phyloP scores from a whole-genome alignment of 192 early-diverging fungal genomes.

The Entomortierella beljakovae region DNA sequence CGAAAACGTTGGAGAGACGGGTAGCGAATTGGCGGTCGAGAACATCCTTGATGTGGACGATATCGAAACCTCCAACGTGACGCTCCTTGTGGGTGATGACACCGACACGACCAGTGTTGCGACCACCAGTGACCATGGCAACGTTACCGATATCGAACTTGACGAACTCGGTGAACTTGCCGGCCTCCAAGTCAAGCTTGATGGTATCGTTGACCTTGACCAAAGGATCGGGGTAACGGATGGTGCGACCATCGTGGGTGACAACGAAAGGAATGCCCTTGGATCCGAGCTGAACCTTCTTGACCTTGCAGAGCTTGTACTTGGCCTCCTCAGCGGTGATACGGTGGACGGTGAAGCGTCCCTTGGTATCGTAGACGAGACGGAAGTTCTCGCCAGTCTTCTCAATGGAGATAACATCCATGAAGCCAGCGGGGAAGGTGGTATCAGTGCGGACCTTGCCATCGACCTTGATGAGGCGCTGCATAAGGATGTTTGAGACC shows the following conservation, averaged over 20 bases:
- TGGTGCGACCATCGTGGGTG: conserved; percentile 99
- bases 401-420: conserved; percentile 92
- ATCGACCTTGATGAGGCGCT: conserved; percentile 99
- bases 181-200: conserved; percentile 94
- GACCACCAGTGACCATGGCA: conserved; percentile 97
- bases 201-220: conserved; percentile 99
- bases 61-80: conserved; percentile 98
- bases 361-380: conserved; percentile 99
- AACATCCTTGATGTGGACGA: conserved; percentile 99
- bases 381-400: conserved; percentile 99
- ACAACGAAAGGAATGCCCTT: conserved; percentile 97
- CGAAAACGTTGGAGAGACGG: conserved; percentile 95
- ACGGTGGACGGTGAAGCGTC: conserved; percentile 99
- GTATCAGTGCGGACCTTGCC: conserved; percentile 84
- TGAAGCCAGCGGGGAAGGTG: conserved; percentile 77
- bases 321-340: conserved; percentile 98
- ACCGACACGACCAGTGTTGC: conserved; percentile 99
- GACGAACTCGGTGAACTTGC: conserved; percentile 93
- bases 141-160: conserved; percentile 99
- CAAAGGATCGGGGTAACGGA: conserved; percentile 99
- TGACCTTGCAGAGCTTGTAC: conserved; percentile 99
- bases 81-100: conserved; percentile 95
- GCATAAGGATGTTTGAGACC: conserved; percentile 96
- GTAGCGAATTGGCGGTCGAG: conserved; percentile 97
- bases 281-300: conserved; percentile 92